phyloP scores from a whole-genome alignment of 179 eudicot species.

The Camellia oleifera region DNA sequence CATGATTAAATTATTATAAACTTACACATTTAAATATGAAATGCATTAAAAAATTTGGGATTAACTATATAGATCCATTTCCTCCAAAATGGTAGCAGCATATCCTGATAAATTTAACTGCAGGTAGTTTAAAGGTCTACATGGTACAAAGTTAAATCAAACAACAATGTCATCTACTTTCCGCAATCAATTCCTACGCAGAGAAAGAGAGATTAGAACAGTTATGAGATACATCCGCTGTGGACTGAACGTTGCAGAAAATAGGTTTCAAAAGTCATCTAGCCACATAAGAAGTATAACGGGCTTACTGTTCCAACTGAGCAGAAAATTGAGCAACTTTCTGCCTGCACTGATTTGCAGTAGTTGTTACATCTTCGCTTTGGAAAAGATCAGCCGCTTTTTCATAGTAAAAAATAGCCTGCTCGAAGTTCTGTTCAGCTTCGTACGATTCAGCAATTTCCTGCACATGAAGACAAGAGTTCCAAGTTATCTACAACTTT shows the following conservation, averaged over 20 bases:
- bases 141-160: neutral
- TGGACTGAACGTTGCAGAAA: neutral
- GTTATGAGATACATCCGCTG: neutral
- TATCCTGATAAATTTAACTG: neutral
- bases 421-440: slow-evolving; percentile 60
- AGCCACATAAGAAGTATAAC: neutral
- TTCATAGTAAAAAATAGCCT: slow-evolving; percentile 73
- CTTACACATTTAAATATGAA: neutral
- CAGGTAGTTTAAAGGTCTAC: neutral
- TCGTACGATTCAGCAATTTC: slow-evolving; percentile 91
- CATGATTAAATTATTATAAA: neutral
- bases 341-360: slow-evolving; percentile 88
- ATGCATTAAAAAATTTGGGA: neutral
- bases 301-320: slow-evolving; percentile 79
- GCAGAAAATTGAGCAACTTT: slow-evolving; percentile 92
- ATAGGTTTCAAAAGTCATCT: neutral
- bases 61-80: neutral
- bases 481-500: slow-evolving; percentile 4
- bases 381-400: slow-evolving; percentile 84
- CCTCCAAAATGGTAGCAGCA: neutral
- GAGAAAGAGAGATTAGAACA: neutral
- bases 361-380: slow-evolving; percentile 80
- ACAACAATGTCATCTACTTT: neutral
- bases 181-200: neutral
- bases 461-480: slow-evolving; percentile 36